phyloP scores from a whole-genome alignment of 2,329 filamentous ascomycete genomes.

The Emmonsiellopsis sp. region DNA sequence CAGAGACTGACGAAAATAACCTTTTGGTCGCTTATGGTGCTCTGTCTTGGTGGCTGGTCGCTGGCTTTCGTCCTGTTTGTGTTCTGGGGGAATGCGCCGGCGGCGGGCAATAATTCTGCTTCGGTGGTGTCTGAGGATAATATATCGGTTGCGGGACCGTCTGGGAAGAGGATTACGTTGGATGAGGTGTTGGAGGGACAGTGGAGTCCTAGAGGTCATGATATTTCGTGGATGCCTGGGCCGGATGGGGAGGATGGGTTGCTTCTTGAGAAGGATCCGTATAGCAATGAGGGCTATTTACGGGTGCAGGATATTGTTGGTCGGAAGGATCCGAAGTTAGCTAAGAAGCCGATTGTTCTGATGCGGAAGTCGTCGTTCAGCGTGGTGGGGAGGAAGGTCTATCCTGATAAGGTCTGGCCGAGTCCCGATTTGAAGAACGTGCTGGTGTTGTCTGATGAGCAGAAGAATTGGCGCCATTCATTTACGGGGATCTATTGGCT shows the following conservation, averaged over 20 bases:
- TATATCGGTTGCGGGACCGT: not conserved
- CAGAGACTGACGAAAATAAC: slow-evolving; percentile 20
- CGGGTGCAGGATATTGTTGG: slow-evolving; percentile 77
- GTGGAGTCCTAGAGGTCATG: slow-evolving; percentile 28
- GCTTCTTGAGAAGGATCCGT: slow-evolving; percentile 60
- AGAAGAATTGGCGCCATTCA: slow-evolving; percentile 84
- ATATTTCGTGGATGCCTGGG: slow-evolving; percentile 39
- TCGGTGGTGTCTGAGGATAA: slow-evolving; percentile 14
- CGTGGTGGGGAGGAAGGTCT: slow-evolving; percentile 47
- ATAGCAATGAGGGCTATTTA: slow-evolving; percentile 50
- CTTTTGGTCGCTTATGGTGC: slow-evolving; percentile 32
- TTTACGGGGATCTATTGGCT: slow-evolving; percentile 83
- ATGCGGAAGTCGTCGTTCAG: slow-evolving; percentile 62
- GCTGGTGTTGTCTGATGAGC: slow-evolving; percentile 61
- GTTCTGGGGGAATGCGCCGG: slow-evolving; percentile 23
- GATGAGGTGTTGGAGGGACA: slow-evolving; percentile 20
- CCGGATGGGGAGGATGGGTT: slow-evolving; percentile 61
- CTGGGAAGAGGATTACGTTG: slow-evolving; percentile 22
- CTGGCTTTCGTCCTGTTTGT: slow-evolving; percentile 37
- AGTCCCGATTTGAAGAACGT: slow-evolving; percentile 81
- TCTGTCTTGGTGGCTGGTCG: slow-evolving; percentile 38
- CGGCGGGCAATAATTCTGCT: slow-evolving; percentile 17
- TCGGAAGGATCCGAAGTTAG: slow-evolving; percentile 32
- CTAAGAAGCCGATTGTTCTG: slow-evolving; percentile 53
- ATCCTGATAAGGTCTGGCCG: slow-evolving; percentile 58